These are phyloP conservation scores for Lumnitzera racemosa DNA, from an alignment of 345 rosid genomes.

Conservation along the genomic window DNA sequence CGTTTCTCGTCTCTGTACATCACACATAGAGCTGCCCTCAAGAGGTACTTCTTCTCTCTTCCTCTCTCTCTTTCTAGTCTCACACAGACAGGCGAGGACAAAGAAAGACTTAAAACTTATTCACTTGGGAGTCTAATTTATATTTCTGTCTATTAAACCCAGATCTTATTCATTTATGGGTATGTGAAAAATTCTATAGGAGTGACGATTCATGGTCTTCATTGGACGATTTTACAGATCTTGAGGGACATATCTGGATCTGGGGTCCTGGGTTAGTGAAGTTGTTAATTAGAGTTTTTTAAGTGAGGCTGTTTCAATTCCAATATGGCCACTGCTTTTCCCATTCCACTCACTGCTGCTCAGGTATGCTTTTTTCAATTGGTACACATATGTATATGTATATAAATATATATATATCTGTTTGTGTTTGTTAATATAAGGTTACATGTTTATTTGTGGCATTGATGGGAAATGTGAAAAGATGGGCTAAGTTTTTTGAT, in stretches of 20 bases:
- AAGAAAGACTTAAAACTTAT: background rate
- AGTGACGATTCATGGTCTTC: background rate
- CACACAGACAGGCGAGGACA: too few relatives aligned
- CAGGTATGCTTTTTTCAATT: conserved; percentile 17
- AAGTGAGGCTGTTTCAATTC: background rate
- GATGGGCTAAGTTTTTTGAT: background rate
- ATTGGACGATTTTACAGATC: conserved; percentile 6
- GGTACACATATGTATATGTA: background rate
- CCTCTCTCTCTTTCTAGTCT: background rate
- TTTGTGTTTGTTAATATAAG: background rate
- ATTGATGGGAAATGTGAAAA: background rate
- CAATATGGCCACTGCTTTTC: conserved; percentile 30
- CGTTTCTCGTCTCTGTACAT: background rate
- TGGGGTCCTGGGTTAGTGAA: conserved; percentile 9
- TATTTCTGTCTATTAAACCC: background rate
- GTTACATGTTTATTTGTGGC: conserved; percentile 1
- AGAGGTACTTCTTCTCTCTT: background rate
- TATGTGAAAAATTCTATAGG: background rate
- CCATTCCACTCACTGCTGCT: conserved; percentile 30
- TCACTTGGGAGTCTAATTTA: background rate
- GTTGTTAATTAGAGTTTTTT: background rate
- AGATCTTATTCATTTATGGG: background rate
- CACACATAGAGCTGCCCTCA: background rate
- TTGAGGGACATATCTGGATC: conserved; percentile 8
- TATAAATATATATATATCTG: too few relatives aligned